These are phyloP conservation scores for Carpinus fangiana DNA, from an alignment of 306 rosid genomes.

Conservation along the genomic window DNA sequence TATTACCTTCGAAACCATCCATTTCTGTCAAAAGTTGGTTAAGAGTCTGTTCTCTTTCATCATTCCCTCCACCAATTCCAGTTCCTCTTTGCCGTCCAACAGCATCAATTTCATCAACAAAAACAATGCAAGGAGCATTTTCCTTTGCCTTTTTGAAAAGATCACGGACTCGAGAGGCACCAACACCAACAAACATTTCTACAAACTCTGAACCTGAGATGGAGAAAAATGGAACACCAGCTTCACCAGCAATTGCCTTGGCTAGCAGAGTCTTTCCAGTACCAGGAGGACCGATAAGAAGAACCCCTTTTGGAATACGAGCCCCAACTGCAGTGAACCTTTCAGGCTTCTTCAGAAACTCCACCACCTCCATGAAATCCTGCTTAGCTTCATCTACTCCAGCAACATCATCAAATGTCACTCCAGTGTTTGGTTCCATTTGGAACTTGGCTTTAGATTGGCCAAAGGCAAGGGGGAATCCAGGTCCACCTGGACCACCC, in stretches of 20 bases:
- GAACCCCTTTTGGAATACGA: conserved; percentile 98
- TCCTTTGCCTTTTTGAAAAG: conserved; percentile 98
- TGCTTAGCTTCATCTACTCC: conserved; percentile 99
- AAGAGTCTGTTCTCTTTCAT: conserved; percentile 97
- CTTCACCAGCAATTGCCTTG: conserved; percentile 99
- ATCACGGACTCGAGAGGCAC: conserved; percentile 98
- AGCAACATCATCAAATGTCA: conserved; percentile 96
- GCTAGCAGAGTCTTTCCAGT: conserved; percentile 96
- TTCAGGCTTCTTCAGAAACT: conserved; percentile 94
- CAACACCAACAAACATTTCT: conserved; percentile 99
- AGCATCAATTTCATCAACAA: conserved; percentile 98
- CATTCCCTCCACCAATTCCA: conserved; percentile 98
- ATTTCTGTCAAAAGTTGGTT: conserved; percentile 98
- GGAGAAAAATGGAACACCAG: conserved; percentile 97
- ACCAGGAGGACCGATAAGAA: conserved; percentile 98
- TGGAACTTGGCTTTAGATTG: conserved; percentile 97
- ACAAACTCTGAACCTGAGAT: conserved; percentile 98
- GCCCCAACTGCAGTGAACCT: conserved; percentile 99
- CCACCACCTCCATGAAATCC: conserved; percentile 98
- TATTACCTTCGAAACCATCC: conserved; percentile 98
- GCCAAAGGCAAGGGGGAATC: conserved; percentile 84
- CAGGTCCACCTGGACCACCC: conserved; percentile 98
- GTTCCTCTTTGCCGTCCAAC: conserved; percentile 97
- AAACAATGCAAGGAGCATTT: conserved; percentile 98
- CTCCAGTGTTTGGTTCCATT: conserved; percentile 98